Conservation (phyloP, 257 asterid species). For the Plantago ovata region DNA sequence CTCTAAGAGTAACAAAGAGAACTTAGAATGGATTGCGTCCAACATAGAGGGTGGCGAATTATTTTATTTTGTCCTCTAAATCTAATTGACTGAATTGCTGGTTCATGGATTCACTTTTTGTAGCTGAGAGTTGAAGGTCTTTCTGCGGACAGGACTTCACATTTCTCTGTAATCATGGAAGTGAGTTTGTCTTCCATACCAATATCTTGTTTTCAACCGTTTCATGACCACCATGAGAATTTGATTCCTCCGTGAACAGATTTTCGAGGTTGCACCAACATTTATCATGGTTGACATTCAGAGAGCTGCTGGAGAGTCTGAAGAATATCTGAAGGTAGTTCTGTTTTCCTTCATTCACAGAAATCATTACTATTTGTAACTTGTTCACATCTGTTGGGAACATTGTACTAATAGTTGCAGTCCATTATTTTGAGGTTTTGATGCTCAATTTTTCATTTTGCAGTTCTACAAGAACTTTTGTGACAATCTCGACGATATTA, state of each 20-base stretch:
- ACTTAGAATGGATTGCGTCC: too few relatives aligned
- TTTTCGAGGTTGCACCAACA: conserved; percentile 82
- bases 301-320: conserved; percentile 85
- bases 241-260: conserved; percentile 34
- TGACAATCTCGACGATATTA: conserved; percentile 78
- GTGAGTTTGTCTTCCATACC: conserved; percentile 28
- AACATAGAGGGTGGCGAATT: neutral
- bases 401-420: neutral
- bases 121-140: conserved; percentile 98
- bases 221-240: conserved; percentile 9
- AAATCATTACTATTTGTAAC: neutral
- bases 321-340: conserved; percentile 60
- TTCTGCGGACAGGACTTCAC: conserved; percentile 71
- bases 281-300: conserved; percentile 95
- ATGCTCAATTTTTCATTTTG: conserved; percentile 15
- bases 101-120: conserved; percentile 15
- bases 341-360: neutral
- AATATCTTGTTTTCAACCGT: neutral
- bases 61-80: too few relatives aligned
- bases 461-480: conserved; percentile 93
- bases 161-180: conserved; percentile 87
- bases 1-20: too few relatives aligned
- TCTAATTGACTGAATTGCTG: conserved; percentile 5
- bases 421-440: neutral
- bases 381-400: conserved; percentile 1